phyloP scores from a whole-genome alignment of 139 green algal genomes.

The Micractinium conductrix region DNA sequence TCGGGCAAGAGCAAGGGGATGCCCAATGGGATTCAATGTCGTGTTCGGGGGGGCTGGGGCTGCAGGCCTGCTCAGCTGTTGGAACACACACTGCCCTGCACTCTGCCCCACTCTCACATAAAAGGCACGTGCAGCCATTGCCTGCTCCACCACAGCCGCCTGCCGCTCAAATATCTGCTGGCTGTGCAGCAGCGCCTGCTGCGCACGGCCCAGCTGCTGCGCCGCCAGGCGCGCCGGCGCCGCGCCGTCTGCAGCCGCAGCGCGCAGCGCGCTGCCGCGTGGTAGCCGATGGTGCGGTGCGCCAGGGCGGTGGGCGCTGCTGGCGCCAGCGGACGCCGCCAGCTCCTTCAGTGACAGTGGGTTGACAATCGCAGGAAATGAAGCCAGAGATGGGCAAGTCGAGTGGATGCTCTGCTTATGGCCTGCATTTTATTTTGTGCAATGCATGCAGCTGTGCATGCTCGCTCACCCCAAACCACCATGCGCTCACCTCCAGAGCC shows the following conservation, averaged over 20 bases:
- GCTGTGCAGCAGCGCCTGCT: conserved; percentile 85
- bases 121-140: conserved; percentile 49
- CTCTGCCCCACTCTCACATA: background rate
- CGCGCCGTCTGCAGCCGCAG: conserved; percentile 74
- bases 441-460: too few species aligned
- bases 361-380: too few species aligned
- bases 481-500: too few species aligned
- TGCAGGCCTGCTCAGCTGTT: too few species aligned
- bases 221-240: conserved; percentile 79
- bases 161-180: conserved; percentile 73
- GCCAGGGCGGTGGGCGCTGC: conserved; percentile 48
- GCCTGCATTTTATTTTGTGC: too few species aligned
- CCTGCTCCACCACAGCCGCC: conserved; percentile 60
- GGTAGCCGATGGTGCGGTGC: too few species aligned
- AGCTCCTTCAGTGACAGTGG: background rate
- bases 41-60: too few species aligned
- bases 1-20: background rate
- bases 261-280: conserved; percentile 18
- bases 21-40: background rate
- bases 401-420: too few species aligned
- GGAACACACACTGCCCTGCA: too few species aligned
- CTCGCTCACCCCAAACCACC: too few species aligned
- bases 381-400: background rate
- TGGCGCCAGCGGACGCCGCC: conserved; percentile 28
- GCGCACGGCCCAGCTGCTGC: conserved; percentile 78